Evolutionary conservation across 805 yeast genomes (phyloP).

Genomic region (Ogataea nonfermentans): DNA sequence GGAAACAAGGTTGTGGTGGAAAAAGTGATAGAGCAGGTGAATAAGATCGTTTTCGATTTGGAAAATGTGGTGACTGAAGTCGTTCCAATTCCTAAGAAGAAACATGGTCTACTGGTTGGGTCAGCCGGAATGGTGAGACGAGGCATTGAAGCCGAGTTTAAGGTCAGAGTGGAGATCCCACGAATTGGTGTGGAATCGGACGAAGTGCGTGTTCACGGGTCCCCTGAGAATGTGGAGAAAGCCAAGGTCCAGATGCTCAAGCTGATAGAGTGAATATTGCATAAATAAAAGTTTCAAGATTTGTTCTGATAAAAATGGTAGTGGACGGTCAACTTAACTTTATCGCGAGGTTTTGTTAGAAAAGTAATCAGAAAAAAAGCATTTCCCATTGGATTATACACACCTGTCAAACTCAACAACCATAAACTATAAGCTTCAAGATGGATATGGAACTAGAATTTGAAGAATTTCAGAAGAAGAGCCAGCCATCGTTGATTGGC

Average conservation of each 20-base stretch:
- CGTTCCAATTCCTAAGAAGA: conserved; percentile 62
- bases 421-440: conserved; percentile 1
- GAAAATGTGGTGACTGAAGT: conserved; percentile 57
- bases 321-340: conserved; percentile 5
- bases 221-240: conserved; percentile 60
- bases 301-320: not conserved
- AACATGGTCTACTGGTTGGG: conserved; percentile 77
- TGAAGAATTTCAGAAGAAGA: conserved; percentile 48
- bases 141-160: conserved; percentile 64
- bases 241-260: conserved; percentile 62
- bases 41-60: conserved; percentile 58
- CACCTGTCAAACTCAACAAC: conserved; percentile 3
- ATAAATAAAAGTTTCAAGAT: conserved; percentile 23
- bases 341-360: conserved; percentile 1
- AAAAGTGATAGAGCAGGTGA: conserved; percentile 60
- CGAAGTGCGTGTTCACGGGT: conserved; percentile 57
- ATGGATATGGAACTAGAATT: conserved; percentile 55
- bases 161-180: conserved; percentile 67
- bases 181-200: conserved; percentile 50
- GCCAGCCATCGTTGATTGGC: conserved; percentile 53
- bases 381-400: conserved; percentile 4
- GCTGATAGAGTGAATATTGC: conserved; percentile 49
- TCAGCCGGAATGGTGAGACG: conserved; percentile 76
- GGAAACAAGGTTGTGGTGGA: conserved; percentile 79
- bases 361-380: conserved; percentile 1